Evolutionary conservation across 2,329 filamentous ascomycete species (phyloP), one percentile per base, ranked within the genome.

Genomic region (Akanthomyces lecanii): DNA sequence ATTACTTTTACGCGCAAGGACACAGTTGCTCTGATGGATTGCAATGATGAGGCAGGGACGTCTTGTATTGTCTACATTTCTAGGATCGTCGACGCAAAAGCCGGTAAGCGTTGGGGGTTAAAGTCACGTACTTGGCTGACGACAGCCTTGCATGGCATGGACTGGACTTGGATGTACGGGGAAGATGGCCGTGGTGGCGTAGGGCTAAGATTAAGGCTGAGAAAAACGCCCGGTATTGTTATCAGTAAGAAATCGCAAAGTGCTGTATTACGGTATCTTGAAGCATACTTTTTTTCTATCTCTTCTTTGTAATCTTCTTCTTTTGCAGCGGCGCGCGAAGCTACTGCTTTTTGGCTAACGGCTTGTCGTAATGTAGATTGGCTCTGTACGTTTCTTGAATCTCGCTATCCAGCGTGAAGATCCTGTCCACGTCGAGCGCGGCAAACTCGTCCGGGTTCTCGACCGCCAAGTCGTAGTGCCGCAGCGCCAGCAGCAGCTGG

Each of bases 401-500:
- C 36, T 64, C 62, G 25, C 36, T 36, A n/a, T 61, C 51, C 3
- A 61, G 50, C 5, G 42, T 54, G 33, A 61, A 28, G 36, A 64
- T 64, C 18, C 51, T 52, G 3, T 45, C 55, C 4, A 61, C 56
- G 2, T 70, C 65, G 57, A 82, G 66, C 2, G 62, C 48, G 11
- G 71, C 70, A 81, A 81, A 83, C 62, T 72, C 73, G 47, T 72
- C 71, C 0, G 77, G 77, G 23, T 76, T 72, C 66, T 78, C 73
- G 38, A 77, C 66, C 4, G 81, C 79, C 56, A 82, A 77, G 1
- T 79, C 72, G 65, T 77, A 84, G 69, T 85, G 80, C 68, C 79
- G 83, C 64, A 85, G 67, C 0, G 82, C 81, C 23, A 84, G 63
- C 21, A 82, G 77, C 21, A 75, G 71, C 73, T 85, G 82, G 38